Base-by-base conservation (phyloP, 1,284 basidiomycete species). In the Rhodofomes roseus region DNA sequence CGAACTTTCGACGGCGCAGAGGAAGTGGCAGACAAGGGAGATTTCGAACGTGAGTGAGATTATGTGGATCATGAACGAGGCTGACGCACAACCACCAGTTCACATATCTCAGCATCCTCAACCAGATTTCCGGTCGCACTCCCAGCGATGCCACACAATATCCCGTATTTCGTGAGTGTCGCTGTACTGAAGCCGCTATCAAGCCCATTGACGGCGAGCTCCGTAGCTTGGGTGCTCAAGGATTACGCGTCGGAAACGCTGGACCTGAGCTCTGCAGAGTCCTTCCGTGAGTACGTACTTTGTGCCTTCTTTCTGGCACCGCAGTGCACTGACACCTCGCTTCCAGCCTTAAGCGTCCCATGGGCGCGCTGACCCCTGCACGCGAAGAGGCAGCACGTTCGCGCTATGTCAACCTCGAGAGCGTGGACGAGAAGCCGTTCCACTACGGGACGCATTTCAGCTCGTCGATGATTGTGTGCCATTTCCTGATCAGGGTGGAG, bases 371-470 rank as follows among this genome's bases (percentile, higher is more conserved):
- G 44, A 93, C 91, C 0, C 77, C 83, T 8, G 82, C 82, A 25
- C 83, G 95, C 9, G 76, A 83, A 43, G 87, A 90, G 62, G 88
- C 88, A 3, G 94, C 93, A 0, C 77, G 79, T 40, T 79, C 86
- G 54, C 84, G 95, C 29, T 97, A 96, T 67, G 75, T 78, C 44
- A 93, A 89, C 63, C 79, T 94, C 16, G 79, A 90, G 69, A 89
- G 93, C 57, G 90, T 96, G 1, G 90, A 77, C 4, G 94, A 96
- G 75, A 81, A 84, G 52, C 93, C 95, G 0, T 96, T 96, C 77
- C 93, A 97, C 69, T 95, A 94, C 64, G 93, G 93, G 52, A 98
- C 96, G 1, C 96, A 98, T 71, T 98, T 96, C 71, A 94, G 92
- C 66, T 96, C 94, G 5, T 96, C 95, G 0, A 96, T 97, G 89